Base-by-base conservation (phyloP, 305 asterid species). In the Rubia balearica region DNA sequence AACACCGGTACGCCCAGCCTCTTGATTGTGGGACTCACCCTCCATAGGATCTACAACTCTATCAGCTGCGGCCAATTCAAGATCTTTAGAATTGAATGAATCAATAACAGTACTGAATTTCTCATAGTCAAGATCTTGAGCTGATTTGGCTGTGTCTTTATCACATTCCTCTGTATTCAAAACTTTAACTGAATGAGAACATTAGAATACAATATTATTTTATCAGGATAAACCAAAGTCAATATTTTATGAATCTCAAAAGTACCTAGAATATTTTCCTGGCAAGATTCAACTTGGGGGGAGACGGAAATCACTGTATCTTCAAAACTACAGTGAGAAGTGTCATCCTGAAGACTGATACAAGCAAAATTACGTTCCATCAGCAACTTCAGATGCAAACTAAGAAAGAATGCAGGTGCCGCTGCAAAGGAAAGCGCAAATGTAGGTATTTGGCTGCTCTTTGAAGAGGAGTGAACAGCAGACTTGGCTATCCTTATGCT, bases 321-420 rank as follows among this genome's bases (percentile, higher is more conserved):
- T 69, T 76, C 82, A 67, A 75, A 61, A 65, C 82, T 65, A 69
- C 61, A 57, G 61, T 70, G 59, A 55, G 83, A 67, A 61, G 73
- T 74, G 59, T 77, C 79, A 77, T 88, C 85, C 75, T 82, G 90
- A 72, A 81, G 86, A 79, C 82, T 78, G 64, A 67, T 76, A 72
- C 83, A 66, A 59, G 89, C 85, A 83, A 83, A 67, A 75, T 79
- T 79, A 33, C 68, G 87, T 55, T 86, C 91, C 90, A 91, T 80
- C 73, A 94, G 88, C 74, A 83, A 70, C 82, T 82, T 80, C 70
- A 92, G 93, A 82, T 92, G 97, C 82, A 86, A 83, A 74, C 81
- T 80, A 72, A 83, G 86, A 75, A 87, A 89, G 83, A 82, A 82
- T 49, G 85, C 78, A 38, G 96, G 92, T 10, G 96, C 95, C 63